phyloP scores from a whole-genome alignment of 768 basidiomycete species.

The Pilatotrama ljubarskyi region DNA sequence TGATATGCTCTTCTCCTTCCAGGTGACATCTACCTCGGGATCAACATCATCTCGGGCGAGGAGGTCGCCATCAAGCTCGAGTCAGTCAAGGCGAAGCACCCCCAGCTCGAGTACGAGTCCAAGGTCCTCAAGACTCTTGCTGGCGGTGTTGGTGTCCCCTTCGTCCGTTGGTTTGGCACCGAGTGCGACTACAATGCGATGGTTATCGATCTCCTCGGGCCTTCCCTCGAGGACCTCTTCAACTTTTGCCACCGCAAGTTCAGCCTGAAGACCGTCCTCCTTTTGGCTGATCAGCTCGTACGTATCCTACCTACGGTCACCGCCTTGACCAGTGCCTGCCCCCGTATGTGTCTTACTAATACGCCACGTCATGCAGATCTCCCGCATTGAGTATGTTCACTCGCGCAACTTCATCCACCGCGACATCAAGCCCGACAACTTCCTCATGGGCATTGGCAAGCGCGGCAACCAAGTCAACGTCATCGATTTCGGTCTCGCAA shows the following conservation, averaged over 20 bases:
- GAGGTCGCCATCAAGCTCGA: constrained; percentile 99
- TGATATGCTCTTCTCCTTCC: constrained; percentile 14
- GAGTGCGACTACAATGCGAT: constrained; percentile 99
- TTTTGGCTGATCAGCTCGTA: constrained; percentile 95
- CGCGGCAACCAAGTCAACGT: constrained; percentile 99
- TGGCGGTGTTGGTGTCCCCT: constrained; percentile 97
- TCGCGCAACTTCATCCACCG: constrained; percentile 98
- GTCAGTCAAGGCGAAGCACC: constrained; percentile 99
- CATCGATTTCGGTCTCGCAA: constrained; percentile 96
- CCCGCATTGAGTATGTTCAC: constrained; percentile 98
- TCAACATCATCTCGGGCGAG: constrained; percentile 99
- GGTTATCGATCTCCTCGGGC: constrained; percentile 96
- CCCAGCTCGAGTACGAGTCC: constrained; percentile 99
- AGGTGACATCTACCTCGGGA: constrained; percentile 99
- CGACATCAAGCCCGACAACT: constrained; percentile 99
- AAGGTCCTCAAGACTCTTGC: constrained; percentile 97
- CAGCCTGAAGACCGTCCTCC: constrained; percentile 92
- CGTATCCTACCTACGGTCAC: constrained; percentile 30
- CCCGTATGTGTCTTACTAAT: constrained; percentile 13
- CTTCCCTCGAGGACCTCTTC: constrained; percentile 88
- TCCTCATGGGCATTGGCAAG: constrained; percentile 99
- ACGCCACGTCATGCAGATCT: constrained; percentile 60
- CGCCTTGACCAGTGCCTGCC: neutral
- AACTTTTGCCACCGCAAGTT: constrained; percentile 98
- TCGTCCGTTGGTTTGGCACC: constrained; percentile 92